Conservation (phyloP, 1,139 yeast genomes). For the Suhomyces bolitotheri region DNA sequence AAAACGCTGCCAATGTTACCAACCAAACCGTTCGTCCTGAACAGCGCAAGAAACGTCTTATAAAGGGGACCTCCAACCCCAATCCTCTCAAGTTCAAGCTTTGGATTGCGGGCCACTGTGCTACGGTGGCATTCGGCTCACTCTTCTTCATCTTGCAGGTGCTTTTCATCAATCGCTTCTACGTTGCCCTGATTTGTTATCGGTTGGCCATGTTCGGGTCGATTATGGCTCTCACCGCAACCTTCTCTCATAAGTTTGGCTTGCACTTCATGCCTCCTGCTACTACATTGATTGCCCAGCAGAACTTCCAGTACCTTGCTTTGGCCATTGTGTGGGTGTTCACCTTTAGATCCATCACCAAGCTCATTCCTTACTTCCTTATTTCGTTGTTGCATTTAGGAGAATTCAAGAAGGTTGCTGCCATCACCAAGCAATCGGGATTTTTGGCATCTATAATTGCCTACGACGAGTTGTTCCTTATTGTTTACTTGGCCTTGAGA, state of each 20-base stretch:
- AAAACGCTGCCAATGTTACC: constrained; percentile 15
- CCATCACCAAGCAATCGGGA: constrained; percentile 40
- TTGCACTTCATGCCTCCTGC: constrained; percentile 53
- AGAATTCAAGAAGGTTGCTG: constrained; percentile 37
- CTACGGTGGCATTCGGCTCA: constrained; percentile 51
- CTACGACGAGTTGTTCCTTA: constrained; percentile 57
- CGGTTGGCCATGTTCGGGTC: constrained; percentile 59
- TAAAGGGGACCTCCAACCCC: constrained; percentile 39
- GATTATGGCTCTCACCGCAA: constrained; percentile 51
- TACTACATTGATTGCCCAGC: constrained; percentile 61
- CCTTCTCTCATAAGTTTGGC: constrained; percentile 61
- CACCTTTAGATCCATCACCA: constrained; percentile 65
- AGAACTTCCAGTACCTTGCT: constrained; percentile 64
- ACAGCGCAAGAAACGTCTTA: constrained; percentile 35
- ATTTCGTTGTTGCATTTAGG: constrained; percentile 60
- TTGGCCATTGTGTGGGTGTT: constrained; percentile 60
- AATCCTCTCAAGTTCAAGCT: constrained; percentile 46
- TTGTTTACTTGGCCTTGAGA: constrained; percentile 54
- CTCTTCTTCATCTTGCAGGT: constrained; percentile 50
- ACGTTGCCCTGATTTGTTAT: constrained; percentile 50
- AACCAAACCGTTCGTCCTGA: constrained; percentile 27
- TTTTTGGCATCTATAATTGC: constrained; percentile 54
- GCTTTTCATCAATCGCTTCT: constrained; percentile 45
- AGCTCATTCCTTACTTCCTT: constrained; percentile 58
- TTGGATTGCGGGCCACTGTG: constrained; percentile 65